Conservation (phyloP, 2,329 filamentous ascomycete genomes). For the Orbilia blumenaviensis region DNA sequence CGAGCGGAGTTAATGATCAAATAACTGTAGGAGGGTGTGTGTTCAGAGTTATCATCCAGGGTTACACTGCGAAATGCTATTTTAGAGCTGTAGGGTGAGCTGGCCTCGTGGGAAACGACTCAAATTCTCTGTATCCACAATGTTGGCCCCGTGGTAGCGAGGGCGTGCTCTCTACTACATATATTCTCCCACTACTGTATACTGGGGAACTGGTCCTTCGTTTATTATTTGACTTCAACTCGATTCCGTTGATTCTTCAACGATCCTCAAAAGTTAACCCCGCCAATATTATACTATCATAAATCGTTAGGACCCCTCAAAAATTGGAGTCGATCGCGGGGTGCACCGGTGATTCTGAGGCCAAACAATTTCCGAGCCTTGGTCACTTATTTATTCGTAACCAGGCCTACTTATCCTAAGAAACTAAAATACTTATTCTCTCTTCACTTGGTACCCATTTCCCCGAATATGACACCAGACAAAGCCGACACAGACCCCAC, state of each 20-base stretch:
- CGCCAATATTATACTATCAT: no score
- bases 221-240: neutral
- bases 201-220: neutral
- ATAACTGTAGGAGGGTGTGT: no score
- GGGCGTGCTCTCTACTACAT: neutral
- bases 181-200: no score
- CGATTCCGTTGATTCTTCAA: no score
- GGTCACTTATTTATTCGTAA: no score
- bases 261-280: no score
- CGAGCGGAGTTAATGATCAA: neutral
- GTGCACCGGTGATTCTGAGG: no score
- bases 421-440: neutral
- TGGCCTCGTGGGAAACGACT: neutral
- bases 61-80: neutral
- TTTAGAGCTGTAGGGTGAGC: neutral
- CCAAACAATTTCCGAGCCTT: no score
- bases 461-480: neutral
- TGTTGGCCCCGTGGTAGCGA: neutral
- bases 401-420: no score
- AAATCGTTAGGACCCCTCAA: no score
- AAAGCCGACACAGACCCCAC: slow-evolving; percentile 13
- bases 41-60: neutral
- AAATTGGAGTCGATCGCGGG: no score
- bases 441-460: neutral
- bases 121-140: neutral